Evolutionary conservation across 1,284 basidiomycete species (phyloP).

Genomic region (Pseudozyma hubeiensis): DNA sequence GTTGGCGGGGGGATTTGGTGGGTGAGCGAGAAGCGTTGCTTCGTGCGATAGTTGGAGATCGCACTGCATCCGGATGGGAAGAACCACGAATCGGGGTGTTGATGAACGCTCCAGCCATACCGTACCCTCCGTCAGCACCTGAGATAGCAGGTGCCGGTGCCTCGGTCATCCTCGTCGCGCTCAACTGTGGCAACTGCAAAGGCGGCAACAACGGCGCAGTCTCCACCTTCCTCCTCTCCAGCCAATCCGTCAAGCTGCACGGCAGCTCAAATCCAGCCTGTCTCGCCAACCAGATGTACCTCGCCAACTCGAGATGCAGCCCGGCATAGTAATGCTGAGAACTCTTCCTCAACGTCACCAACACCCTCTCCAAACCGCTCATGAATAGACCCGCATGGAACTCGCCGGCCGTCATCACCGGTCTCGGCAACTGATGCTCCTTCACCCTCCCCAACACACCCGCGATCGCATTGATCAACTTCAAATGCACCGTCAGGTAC

Average conservation of each 20-base stretch:
- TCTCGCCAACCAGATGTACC: conserved; percentile 33
- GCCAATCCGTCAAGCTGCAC: conserved; percentile 43
- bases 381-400: conserved; percentile 54
- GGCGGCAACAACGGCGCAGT: conserved; percentile 25
- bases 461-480: conserved; percentile 52
- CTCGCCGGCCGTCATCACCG: conserved; percentile 34
- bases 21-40: conserved; percentile 18
- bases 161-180: background rate
- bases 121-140: conserved; percentile 13
- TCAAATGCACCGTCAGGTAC: conserved; percentile 74
- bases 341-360: conserved; percentile 44
- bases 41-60: conserved; percentile 3
- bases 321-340: conserved; percentile 61
- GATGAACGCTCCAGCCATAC: conserved; percentile 24
- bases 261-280: conserved; percentile 24
- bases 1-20: conserved; percentile 10
- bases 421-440: conserved; percentile 22
- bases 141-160: background rate
- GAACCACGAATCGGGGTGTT: conserved; percentile 12
- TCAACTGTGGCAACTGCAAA: conserved; percentile 18
- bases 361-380: conserved; percentile 51
- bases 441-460: conserved; percentile 22
- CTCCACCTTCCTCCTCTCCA: conserved; percentile 15
- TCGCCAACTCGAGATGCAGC: conserved; percentile 62
- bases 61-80: background rate